phyloP scores from a whole-genome alignment of 768 basidiomycete species.

The Psilocybe azurescens region DNA sequence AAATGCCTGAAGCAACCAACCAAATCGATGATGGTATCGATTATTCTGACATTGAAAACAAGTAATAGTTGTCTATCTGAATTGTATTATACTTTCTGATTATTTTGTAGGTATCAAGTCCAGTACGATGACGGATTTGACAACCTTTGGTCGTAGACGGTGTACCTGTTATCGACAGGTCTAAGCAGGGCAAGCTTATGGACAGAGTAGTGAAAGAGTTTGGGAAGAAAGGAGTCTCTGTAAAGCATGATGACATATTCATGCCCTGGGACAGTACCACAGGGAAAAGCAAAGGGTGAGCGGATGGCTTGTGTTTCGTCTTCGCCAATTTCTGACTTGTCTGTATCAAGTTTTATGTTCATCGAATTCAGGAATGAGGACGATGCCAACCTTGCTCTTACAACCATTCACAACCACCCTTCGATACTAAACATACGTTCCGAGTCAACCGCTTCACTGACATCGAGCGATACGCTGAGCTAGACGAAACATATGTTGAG shows the following conservation, averaged over 20 bases:
- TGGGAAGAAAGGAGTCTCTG: constrained; percentile 74
- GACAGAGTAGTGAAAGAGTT: constrained; percentile 86
- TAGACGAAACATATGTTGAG: constrained; percentile 82
- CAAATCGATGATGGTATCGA: constrained; percentile 73
- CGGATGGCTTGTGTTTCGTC: constrained; percentile 5
- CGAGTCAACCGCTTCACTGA: constrained; percentile 88
- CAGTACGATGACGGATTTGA: constrained; percentile 88
- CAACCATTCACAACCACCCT: constrained; percentile 75
- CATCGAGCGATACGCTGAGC: constrained; percentile 78
- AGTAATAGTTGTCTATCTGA: constrained; percentile 50
- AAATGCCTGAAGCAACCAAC: constrained; percentile 51
- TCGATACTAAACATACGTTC: constrained; percentile 89
- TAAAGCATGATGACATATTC: constrained; percentile 79
- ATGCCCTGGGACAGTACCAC: constrained; percentile 87
- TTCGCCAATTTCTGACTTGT: constrained; percentile 8
- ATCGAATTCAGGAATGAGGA: constrained; percentile 76
- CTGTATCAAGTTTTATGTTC: constrained; percentile 72
- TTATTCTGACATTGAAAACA: constrained; percentile 87
- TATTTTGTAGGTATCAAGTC: constrained; percentile 73
- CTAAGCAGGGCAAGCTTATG: constrained; percentile 82
- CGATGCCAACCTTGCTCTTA: constrained; percentile 71
- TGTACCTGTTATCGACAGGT: constrained; percentile 86
- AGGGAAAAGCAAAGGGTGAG: constrained; percentile 92
- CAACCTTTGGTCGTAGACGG: constrained; percentile 94
- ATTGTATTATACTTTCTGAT: constrained; percentile 5